These are phyloP conservation scores for Aspergillus bertholletiae DNA, from an alignment of 495 filamentous ascomycete species.

Conservation along the genomic window DNA sequence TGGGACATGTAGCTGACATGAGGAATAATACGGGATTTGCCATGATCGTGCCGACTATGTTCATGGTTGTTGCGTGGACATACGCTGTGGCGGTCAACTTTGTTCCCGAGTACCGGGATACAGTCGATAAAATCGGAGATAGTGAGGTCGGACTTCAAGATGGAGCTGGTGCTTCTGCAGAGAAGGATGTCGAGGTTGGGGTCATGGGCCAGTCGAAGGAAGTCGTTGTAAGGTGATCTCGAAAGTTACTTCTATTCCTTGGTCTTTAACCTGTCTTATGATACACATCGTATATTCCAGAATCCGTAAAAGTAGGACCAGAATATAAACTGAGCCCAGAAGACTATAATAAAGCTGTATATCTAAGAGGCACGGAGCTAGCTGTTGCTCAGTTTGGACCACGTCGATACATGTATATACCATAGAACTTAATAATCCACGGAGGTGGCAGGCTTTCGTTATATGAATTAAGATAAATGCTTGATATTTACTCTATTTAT, in stretches of 20 bases:
- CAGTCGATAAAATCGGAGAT: conserved; percentile 56
- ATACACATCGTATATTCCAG: too few relatives aligned
- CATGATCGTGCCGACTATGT: conserved; percentile 55
- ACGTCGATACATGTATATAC: too few relatives aligned
- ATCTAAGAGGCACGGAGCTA: too few relatives aligned
- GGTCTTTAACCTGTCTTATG: too few relatives aligned
- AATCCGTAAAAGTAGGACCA: too few relatives aligned
- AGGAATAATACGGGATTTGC: conserved; percentile 45
- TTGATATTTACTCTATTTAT: not conserved
- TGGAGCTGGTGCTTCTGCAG: not conserved
- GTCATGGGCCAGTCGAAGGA: conserved; percentile 11
- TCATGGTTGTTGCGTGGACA: conserved; percentile 52
- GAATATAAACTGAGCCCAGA: too few relatives aligned
- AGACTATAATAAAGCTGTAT: too few relatives aligned
- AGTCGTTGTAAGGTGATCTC: conserved; percentile 2
- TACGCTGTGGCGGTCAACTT: conserved; percentile 65
- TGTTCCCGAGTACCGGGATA: conserved; percentile 52
- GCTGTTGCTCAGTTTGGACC: too few relatives aligned
- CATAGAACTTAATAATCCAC: too few relatives aligned
- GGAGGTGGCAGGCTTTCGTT: too few relatives aligned
- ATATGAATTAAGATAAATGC: not conserved
- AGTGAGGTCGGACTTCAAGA: conserved; percentile 48
- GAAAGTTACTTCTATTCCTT: not conserved
- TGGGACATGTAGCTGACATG: conserved; percentile 48
- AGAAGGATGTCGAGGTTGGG: conserved; percentile 27